A percentile compares a stretch with the other conserved stretches of the same genome.
These are phyloP conservation scores for Oxyria digyna DNA, from an alignment of 148 eudicot genomes.

Conservation along the genomic window DNA sequence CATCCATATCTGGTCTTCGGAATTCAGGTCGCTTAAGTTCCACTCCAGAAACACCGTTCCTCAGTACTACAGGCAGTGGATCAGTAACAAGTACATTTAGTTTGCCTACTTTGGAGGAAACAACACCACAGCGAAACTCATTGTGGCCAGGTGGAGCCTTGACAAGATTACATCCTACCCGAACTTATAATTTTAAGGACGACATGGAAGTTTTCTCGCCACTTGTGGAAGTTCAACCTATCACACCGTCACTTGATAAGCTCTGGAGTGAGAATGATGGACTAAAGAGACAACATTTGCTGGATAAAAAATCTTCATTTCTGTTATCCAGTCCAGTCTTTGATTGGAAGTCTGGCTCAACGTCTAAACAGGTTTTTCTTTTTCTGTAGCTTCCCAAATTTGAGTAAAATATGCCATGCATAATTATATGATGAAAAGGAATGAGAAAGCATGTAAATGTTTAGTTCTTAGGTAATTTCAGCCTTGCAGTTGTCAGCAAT, in stretches of 20 bases:
- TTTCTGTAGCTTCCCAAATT: neutral
- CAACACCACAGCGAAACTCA: constrained; percentile 51
- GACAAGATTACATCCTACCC: constrained; percentile 63
- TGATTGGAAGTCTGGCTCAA: constrained; percentile 61
- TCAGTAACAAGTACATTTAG: constrained; percentile 19
- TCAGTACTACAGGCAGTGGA: constrained; percentile 24
- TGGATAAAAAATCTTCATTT: constrained; percentile 41
- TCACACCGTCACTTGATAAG: constrained; percentile 72
- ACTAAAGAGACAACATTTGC: constrained; percentile 35
- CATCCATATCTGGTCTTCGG: constrained; percentile 43
- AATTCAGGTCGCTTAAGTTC: constrained; percentile 29
- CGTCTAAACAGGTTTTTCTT: constrained; percentile 47
- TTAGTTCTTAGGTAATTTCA: neutral
- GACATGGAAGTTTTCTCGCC: constrained; percentile 99
- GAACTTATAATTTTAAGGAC: constrained; percentile 62
- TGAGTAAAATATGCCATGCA: neutral
- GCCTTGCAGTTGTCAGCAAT: neutral
- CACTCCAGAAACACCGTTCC: constrained; percentile 42
- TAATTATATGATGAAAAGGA: neutral
- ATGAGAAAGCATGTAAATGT: neutral
- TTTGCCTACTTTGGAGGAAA: constrained; percentile 35
- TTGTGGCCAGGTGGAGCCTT: constrained; percentile 51
- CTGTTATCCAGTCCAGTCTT: constrained; percentile 43
- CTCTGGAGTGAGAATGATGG: constrained; percentile 55
- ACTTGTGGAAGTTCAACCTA: constrained; percentile 81